Conservation (phyloP, 164 flowering plant species). For the Nymphaea colorata region DNA sequence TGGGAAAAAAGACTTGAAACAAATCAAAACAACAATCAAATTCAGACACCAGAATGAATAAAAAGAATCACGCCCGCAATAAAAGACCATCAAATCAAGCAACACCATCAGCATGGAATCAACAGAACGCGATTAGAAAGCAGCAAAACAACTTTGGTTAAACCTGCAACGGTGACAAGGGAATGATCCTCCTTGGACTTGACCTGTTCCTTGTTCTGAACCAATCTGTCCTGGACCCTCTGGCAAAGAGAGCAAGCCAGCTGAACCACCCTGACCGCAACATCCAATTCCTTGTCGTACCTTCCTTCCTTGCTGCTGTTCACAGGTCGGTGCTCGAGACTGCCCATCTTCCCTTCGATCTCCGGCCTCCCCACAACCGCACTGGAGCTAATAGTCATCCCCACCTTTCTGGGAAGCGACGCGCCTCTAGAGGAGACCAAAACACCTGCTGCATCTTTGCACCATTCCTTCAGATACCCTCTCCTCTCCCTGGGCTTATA, state of each 20-base stretch:
- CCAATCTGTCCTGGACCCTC: conserved; percentile 41
- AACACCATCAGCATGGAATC: conserved; percentile 1
- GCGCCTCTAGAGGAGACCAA: not conserved
- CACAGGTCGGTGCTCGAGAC: not conserved
- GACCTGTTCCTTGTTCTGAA: conserved; percentile 23
- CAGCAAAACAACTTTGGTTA: not conserved
- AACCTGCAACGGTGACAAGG: conserved; percentile 71
- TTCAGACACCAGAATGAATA: not conserved
- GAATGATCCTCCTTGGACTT: conserved; percentile 59
- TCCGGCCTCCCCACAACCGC: not conserved
- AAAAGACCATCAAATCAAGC: conserved; percentile 3
- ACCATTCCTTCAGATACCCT: not conserved
- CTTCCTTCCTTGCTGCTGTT: not conserved
- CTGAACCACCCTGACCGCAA: conserved; percentile 61
- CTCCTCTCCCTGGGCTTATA: not conserved
- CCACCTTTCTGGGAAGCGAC: not conserved
- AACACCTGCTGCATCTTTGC: not conserved
- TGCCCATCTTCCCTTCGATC: not conserved
- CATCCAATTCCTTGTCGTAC: conserved; percentile 31
- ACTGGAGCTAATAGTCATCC: not conserved
- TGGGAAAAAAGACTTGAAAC: too few relatives aligned
- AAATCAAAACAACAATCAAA: not conserved
- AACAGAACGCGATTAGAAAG: not conserved
- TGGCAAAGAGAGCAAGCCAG: conserved; percentile 60
- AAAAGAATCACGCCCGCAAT: not conserved